These are phyloP conservation scores for Acer saccharum DNA, from an alignment of 345 rosid genomes.

Conservation along the genomic window DNA sequence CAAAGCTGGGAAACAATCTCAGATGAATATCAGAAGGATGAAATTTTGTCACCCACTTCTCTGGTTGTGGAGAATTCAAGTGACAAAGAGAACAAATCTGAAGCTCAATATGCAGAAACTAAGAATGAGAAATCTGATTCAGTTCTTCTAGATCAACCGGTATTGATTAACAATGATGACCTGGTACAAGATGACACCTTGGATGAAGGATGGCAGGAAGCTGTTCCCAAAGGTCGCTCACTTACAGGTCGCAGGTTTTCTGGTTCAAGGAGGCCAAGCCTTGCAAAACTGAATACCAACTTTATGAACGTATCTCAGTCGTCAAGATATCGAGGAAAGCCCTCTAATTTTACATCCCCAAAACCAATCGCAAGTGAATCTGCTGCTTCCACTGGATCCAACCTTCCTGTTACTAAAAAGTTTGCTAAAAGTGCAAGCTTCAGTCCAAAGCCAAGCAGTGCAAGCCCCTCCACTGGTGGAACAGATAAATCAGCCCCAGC, in stretches of 20 bases:
- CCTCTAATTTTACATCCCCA: conserved; percentile 62
- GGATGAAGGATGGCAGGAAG: conserved; percentile 99
- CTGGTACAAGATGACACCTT: conserved; percentile 51
- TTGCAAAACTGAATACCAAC: conserved; percentile 88
- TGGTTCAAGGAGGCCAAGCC: conserved; percentile 71
- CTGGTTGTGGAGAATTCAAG: conserved; percentile 55
- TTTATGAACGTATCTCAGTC: conserved; percentile 67
- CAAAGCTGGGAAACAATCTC: conserved; percentile 62
- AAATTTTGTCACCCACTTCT: conserved; percentile 45
- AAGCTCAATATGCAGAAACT: conserved; percentile 50
- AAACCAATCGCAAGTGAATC: conserved; percentile 52
- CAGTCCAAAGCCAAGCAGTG: conserved; percentile 56
- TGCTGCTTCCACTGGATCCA: conserved; percentile 43
- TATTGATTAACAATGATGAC: conserved; percentile 35
- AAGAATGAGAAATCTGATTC: conserved; percentile 53
- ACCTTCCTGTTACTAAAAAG: conserved; percentile 53
- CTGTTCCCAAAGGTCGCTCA: conserved; percentile 85
- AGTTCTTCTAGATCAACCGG: conserved; percentile 40
- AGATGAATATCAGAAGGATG: conserved; percentile 72
- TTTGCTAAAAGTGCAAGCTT: conserved; percentile 72
- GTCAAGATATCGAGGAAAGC: conserved; percentile 69
- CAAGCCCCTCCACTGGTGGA: conserved; percentile 38
- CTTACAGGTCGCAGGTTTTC: conserved; percentile 68
- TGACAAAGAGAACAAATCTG: conserved; percentile 80
- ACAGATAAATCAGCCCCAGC: conserved; percentile 56